Percentiles rank a stretch among this genome's conserved stretches.
These are phyloP conservation scores for Pestalotiopsis sp. DNA, from an alignment of 2,329 filamentous ascomycete genomes.

Conservation along the genomic window DNA sequence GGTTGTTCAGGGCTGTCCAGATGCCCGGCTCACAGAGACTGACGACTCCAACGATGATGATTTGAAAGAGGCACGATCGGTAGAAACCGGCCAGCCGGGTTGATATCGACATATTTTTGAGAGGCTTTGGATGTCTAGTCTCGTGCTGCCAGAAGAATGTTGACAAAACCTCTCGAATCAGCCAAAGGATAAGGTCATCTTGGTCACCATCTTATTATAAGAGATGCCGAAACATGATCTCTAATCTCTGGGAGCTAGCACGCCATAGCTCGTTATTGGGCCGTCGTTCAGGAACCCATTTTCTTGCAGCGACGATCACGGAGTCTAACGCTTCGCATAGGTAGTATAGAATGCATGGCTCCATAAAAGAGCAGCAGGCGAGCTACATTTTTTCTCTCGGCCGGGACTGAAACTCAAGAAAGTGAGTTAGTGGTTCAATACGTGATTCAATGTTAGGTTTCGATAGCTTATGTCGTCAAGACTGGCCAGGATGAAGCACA, in stretches of 20 bases:
- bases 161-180: neutral
- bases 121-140: neutral
- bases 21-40: slow-evolving; percentile 10
- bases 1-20: slow-evolving; percentile 2
- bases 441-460: no score
- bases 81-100: neutral
- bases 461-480: no score
- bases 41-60: slow-evolving; percentile 6
- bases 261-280: slow-evolving; percentile 9
- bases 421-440: no score
- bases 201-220: neutral
- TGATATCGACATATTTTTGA: neutral
- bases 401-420: no score
- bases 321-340: neutral
- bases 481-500: no score
- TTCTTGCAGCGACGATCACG: slow-evolving; percentile 4
- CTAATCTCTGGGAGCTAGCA: neutral
- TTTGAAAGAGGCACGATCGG: slow-evolving; percentile 7
- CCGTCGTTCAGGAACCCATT: neutral
- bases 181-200: neutral
- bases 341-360: neutral
- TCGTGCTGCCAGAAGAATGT: neutral
- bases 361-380: neutral
- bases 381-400: neutral
- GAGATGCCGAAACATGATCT: neutral